Percentiles rank a stretch among this genome's conserved stretches.
Evolutionary conservation across 192 early-diverging fungal genomes (phyloP).

Genomic region (Linnemannia schmuckeri): DNA sequence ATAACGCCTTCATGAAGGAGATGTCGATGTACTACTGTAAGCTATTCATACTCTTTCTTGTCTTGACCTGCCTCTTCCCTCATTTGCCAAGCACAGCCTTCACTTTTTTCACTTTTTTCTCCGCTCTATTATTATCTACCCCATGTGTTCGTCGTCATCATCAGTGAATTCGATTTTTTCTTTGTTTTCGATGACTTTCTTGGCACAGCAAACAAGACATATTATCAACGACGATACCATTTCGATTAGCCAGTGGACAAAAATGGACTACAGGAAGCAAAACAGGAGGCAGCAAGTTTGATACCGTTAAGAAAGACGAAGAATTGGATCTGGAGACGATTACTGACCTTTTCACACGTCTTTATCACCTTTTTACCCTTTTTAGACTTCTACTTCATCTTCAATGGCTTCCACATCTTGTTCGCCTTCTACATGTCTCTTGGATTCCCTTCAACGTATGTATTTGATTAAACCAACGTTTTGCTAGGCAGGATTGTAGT

Average conservation of each 20-base stretch:
- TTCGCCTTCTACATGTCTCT: slow-evolving; percentile 89
- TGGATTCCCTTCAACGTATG: slow-evolving; percentile 84
- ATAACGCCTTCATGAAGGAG: slow-evolving; percentile 91
- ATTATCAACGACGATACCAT: background rate
- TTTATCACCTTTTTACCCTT: background rate
- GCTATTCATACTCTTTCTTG: background rate
- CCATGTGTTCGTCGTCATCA: background rate
- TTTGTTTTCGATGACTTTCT: background rate
- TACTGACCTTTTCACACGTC: background rate
- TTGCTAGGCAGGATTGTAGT: background rate
- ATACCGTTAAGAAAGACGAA: background rate
- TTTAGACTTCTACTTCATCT: slow-evolving; percentile 84
- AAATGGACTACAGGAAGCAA: background rate
- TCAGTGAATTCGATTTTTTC: background rate
- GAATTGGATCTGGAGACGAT: background rate
- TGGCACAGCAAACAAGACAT: background rate
- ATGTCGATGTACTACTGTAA: slow-evolving; percentile 88
- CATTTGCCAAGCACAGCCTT: background rate
- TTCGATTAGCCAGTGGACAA: background rate
- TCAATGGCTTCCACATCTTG: slow-evolving; percentile 87
- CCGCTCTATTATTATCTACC: slow-evolving; percentile 9
- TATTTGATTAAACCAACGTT: background rate
- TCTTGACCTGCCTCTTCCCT: background rate
- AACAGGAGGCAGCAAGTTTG: background rate
- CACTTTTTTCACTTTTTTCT: background rate